Conservation (phyloP, 331 rosid species). For the Malus hybrid region DNA sequence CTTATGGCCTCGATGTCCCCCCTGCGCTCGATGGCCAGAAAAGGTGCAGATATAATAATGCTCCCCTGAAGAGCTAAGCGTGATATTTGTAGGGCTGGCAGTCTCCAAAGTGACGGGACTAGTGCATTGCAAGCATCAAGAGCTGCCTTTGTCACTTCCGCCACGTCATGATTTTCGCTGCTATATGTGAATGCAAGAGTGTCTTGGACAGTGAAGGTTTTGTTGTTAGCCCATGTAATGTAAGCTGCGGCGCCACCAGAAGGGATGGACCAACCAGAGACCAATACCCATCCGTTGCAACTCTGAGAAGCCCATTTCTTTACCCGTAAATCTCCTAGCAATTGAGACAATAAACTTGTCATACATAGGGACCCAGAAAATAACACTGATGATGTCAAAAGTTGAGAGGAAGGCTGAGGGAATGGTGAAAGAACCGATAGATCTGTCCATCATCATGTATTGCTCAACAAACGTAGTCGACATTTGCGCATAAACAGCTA, state of each 20-base stretch:
- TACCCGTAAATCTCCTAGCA: slow-evolving; percentile 72
- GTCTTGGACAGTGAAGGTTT: slow-evolving; percentile 33
- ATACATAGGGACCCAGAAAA: slow-evolving; percentile 82
- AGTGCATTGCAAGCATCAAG: slow-evolving; percentile 33
- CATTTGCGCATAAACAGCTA: slow-evolving; percentile 92
- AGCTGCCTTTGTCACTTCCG: slow-evolving; percentile 40
- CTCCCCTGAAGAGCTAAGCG: slow-evolving; percentile 26
- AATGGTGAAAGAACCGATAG: slow-evolving; percentile 63
- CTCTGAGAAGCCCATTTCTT: slow-evolving; percentile 84
- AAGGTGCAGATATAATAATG: slow-evolving; percentile 30
- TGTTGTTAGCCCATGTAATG: no score
- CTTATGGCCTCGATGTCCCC: no score
- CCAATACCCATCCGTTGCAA: slow-evolving; percentile 95
- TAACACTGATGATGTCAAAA: slow-evolving; percentile 69
- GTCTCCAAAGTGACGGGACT: neutral
- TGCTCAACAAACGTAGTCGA: slow-evolving; percentile 92
- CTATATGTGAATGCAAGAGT: slow-evolving; percentile 48
- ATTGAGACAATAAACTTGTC: slow-evolving; percentile 67
- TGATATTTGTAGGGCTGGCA: slow-evolving; percentile 23
- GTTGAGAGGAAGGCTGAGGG: slow-evolving; percentile 89
- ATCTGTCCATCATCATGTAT: slow-evolving; percentile 72
- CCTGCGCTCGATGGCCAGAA: neutral
- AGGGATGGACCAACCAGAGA: slow-evolving; percentile 12
- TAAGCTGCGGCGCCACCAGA: no score
- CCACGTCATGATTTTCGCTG: slow-evolving; percentile 37